Base-by-base conservation (phyloP, 352 stramenopile species). In the Thraustotheca clavata region DNA sequence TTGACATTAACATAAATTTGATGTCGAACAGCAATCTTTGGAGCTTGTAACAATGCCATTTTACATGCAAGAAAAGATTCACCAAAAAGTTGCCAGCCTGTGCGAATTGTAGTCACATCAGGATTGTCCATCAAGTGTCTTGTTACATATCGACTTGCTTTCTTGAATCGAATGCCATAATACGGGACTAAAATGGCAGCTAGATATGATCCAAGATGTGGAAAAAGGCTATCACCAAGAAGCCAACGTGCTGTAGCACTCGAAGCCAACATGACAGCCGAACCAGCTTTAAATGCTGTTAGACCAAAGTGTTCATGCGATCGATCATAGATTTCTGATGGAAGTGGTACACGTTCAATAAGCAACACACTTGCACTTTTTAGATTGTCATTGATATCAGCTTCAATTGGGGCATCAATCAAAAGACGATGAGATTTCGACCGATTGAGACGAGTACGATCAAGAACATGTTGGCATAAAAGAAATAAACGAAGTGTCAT, bases 311-410 rank as follows among this genome's bases (percentile, higher is more conserved):
- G 83, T 66, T 94, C 85, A 8, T 79, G 89, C 22, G 85, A 94
- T 14, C 78, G 76, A 59, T 94, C 83, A 47, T 94, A 88, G 69
- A 87, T 91, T 70, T 94, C 85, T 43, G 78, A 71, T 38, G 85
- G 85, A 0, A 94, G 71, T 9, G 85, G 85, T 59, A 94, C 85
- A 20, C 81, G 73, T 49, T 94, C 83, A 9, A 94, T 72, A 20
- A 94, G 70, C 48, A 94, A 60, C 18, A 77, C 76, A 43, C 82
- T 92, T 27, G 85, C 85, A 48, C 89, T 90, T 67, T 94, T 94
- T 33, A 91, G 59, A 65, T 94, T 79, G 62, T 94, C 85, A 50
- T 94, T 84, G 67, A 94, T 94, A 62, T 94, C 85, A 36, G 82
- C 76, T 52, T 91, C 82, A 71, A 90, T 89, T 0, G 85, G 85